phyloP scores from a whole-genome alignment of 2,329 filamentous ascomycete species.

The Alternaria alternata region DNA sequence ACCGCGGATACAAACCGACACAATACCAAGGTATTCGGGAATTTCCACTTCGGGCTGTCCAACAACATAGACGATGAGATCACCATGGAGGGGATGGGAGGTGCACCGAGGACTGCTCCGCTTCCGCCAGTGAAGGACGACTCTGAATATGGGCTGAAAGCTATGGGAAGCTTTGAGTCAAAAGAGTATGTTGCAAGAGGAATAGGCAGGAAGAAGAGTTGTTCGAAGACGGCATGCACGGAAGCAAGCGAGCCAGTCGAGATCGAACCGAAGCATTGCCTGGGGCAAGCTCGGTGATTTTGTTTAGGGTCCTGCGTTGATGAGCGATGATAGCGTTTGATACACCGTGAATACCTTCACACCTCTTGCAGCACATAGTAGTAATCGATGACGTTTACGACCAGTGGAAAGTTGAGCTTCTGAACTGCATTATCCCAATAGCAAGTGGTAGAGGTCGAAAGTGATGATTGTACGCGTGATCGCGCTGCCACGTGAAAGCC shows the following conservation, averaged over 20 bases:
- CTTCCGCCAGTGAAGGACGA: constrained; percentile 7
- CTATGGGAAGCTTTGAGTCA: constrained; percentile 15
- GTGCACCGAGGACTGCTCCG: constrained; percentile 9
- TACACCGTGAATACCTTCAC: constrained; percentile 3
- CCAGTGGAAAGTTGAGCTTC: background rate
- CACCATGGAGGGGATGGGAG: constrained; percentile 16
- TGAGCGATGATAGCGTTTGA: constrained; percentile 17
- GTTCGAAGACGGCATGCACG: constrained; percentile 17
- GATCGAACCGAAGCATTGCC: constrained; percentile 27
- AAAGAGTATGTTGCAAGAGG: constrained; percentile 12
- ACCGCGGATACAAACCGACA: constrained; percentile 1
- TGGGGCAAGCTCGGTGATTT: constrained; percentile 20
- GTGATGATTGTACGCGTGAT: constrained; percentile 1
- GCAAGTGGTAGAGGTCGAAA: background rate
- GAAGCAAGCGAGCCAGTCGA: constrained; percentile 22
- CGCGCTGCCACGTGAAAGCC: constrained; percentile 24
- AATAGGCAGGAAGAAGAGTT: constrained; percentile 10
- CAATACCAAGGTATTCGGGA: constrained; percentile 14
- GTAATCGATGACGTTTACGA: constrained; percentile 17
- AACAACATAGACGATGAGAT: constrained; percentile 13
- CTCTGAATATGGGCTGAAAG: constrained; percentile 12
- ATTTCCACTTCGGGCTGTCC: constrained; percentile 23
- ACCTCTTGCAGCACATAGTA: constrained; percentile 4
- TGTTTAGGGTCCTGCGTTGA: constrained; percentile 1
- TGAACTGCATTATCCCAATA: background rate